Evolutionary conservation across 1,284 basidiomycete genomes (phyloP).

Genomic region (Ustilago tritici): DNA sequence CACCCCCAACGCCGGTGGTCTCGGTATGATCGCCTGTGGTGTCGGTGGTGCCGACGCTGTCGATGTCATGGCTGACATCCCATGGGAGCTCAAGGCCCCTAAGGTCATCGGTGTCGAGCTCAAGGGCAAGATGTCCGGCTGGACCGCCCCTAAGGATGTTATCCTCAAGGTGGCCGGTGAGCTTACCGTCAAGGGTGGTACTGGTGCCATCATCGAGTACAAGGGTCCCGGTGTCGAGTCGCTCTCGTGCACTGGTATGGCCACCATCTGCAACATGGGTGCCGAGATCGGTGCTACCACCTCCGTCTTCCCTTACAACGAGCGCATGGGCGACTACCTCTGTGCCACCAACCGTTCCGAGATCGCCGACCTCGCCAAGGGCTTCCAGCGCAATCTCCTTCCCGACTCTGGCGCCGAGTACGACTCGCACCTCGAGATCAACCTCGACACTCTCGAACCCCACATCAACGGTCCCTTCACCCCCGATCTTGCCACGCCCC

Average conservation of each 20-base stretch:
- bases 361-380: conserved; percentile 89
- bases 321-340: conserved; percentile 91
- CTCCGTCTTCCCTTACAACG: conserved; percentile 98
- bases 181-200: conserved; percentile 70
- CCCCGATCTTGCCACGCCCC: conserved; percentile 74
- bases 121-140: conserved; percentile 92
- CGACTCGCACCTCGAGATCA: conserved; percentile 93
- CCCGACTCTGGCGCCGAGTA: conserved; percentile 92
- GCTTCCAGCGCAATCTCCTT: conserved; percentile 90
- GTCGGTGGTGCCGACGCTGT: conserved; percentile 99
- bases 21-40: conserved; percentile 98
- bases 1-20: conserved; percentile 98
- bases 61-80: conserved; percentile 96
- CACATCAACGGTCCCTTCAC: conserved; percentile 95
- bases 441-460: conserved; percentile 95
- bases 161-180: conserved; percentile 69
- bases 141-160: conserved; percentile 89
- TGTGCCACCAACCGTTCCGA: conserved; percentile 89
- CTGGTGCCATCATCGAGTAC: conserved; percentile 70
- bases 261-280: conserved; percentile 99
- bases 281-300: conserved; percentile 99
- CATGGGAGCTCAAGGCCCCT: conserved; percentile 99
- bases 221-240: conserved; percentile 83
- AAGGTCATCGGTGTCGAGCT: conserved; percentile 98
- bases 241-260: conserved; percentile 98